phyloP scores from a whole-genome alignment of 306 rosid genomes.

The Argentina anserina region DNA sequence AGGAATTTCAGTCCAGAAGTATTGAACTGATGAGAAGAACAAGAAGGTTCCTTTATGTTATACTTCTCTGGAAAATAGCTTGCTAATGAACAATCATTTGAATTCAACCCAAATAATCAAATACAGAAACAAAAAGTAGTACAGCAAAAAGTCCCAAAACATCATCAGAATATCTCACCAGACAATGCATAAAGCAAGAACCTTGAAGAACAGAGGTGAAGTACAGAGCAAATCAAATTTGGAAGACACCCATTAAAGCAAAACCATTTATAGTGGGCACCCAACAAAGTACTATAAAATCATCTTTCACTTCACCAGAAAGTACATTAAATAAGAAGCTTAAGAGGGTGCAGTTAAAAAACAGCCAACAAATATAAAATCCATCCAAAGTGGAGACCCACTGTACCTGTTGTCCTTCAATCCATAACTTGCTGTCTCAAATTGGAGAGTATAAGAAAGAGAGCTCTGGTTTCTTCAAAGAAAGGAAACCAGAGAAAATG shows the following conservation, averaged over 20 bases:
- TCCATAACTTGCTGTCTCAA: constrained; percentile 6
- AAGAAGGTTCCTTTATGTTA: neutral
- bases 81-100: neutral
- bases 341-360: neutral
- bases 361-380: neutral
- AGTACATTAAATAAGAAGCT: neutral
- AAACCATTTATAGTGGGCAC: constrained; percentile 16
- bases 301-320: neutral
- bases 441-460: neutral
- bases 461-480: neutral
- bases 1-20: neutral
- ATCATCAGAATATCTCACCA: neutral
- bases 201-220: neutral
- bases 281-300: constrained; percentile 1
- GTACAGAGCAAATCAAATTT: neutral
- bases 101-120: neutral
- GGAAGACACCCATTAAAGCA: constrained; percentile 8
- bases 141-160: neutral
- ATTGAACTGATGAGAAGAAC: neutral
- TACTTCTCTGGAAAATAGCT: neutral
- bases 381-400: constrained; percentile 15
- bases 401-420: constrained; percentile 33
- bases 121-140: neutral
- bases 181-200: neutral
- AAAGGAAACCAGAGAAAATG: neutral